phyloP scores from a whole-genome alignment of 2,329 filamentous ascomycete species.

The Calonectria pseudoreteaudii region DNA sequence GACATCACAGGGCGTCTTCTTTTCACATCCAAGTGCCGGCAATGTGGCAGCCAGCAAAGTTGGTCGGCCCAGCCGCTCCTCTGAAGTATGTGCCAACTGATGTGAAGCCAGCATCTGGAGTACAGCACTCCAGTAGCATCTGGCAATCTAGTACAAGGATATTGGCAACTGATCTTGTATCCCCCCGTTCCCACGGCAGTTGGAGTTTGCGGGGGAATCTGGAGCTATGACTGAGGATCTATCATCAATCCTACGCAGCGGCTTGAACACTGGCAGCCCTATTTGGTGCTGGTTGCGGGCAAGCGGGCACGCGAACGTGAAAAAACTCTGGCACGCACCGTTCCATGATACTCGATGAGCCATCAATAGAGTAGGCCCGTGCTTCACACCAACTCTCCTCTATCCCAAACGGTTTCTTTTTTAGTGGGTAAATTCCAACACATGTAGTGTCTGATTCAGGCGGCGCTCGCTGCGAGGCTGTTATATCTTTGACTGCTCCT shows the following conservation, averaged over 20 bases:
- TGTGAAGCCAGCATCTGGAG: not conserved
- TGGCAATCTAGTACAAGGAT: not conserved
- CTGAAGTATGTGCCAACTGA: not conserved
- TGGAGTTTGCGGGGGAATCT: not conserved
- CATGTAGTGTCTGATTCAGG: not conserved
- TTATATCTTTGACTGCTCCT: not conserved
- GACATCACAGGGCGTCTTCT: not conserved
- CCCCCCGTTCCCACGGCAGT: not conserved
- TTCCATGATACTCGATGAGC: not conserved
- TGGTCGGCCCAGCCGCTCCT: not conserved
- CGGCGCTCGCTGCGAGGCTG: not conserved
- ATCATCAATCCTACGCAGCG: not conserved
- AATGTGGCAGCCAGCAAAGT: not conserved
- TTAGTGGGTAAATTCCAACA: not conserved
- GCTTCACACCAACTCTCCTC: not conserved
- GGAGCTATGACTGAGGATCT: not conserved
- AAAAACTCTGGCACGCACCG: not conserved
- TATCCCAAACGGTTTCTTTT: not conserved
- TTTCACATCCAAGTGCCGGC: not conserved
- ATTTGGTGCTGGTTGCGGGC: not conserved
- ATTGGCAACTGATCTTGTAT: not conserved
- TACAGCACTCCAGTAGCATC: not conserved
- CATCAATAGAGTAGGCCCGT: not conserved
- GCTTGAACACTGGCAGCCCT: not conserved
- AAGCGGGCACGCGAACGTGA: not conserved